Base-by-base conservation (phyloP, 768 basidiomycete genomes). In the Xerocomellus chrysenteron region DNA sequence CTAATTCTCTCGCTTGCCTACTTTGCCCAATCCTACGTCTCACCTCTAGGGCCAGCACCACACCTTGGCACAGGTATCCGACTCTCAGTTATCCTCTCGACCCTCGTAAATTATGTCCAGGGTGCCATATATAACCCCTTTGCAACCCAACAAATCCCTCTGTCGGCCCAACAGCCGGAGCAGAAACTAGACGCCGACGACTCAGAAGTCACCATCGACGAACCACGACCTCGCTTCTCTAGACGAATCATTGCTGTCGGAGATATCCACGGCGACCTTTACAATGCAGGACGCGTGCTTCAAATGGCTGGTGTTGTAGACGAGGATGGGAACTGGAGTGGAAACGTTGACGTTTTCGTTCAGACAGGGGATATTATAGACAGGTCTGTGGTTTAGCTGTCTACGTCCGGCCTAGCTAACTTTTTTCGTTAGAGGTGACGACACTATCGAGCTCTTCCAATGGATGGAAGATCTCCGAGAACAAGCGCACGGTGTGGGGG, bases 301-400 rank as follows among this genome's bases (percentile, higher is more conserved):
- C 77, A 86, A 36, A 93, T 94, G 78, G 83, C 92, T 2, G 79
- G 80, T 1, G 87, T 98, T 5, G 83, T 88, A 3, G 85, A 94
- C 63, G 79, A 82, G 12, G 65, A 80, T 7, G 86, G 86, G 2
- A 77, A 86, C 53, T 98, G 96, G 96, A 82, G 84, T 4, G 93
- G 90, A 5, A 76, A 88, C 30, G 82, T 88, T 1, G 90, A 94
- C 66, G 85, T 88, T 45, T 86, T 98, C 55, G 94, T 97, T 17
- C 96, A 98, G 76, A 97, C 94, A 0, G 95, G 94, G 3, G 94
- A 98, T 72, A 94, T 97, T 33, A 90, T 98, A 52, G 94, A 97
- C 73, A 77, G 94, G 93, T 89, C 57, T 43, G 79, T 67, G 17
- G 9, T 57, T 36, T 57, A 6, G 24, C 48, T 50, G 19, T 47